phyloP scores from a whole-genome alignment of 192 early-diverging fungal genomes.

The Backusella sp. region DNA sequence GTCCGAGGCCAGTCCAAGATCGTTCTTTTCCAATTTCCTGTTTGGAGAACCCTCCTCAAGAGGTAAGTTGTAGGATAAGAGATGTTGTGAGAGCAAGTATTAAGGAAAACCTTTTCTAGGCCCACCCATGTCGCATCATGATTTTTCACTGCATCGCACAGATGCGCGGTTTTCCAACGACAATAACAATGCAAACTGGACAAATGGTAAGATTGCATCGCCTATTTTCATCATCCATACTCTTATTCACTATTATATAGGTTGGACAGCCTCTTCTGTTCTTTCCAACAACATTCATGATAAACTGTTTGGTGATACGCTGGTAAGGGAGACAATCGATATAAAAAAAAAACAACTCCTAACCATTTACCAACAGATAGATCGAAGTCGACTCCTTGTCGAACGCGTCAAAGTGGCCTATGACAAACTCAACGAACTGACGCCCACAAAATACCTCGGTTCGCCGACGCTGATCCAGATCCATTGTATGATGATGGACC shows the following conservation, averaged over 20 bases:
- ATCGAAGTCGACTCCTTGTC: slow-evolving; percentile 13
- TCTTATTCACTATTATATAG: not conserved
- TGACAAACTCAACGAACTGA: slow-evolving; percentile 24
- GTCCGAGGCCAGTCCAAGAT: not conserved
- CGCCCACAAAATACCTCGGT: slow-evolving; percentile 13
- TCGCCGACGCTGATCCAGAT: slow-evolving; percentile 19
- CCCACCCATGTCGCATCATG: not conserved
- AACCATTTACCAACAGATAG: not conserved
- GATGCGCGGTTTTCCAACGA: not conserved
- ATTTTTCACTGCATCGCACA: not conserved
- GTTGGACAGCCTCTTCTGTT: slow-evolving; percentile 21
- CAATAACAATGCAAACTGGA: not conserved
- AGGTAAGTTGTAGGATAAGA: not conserved
- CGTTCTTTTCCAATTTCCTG: slow-evolving; percentile 30
- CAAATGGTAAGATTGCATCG: slow-evolving; percentile 4
- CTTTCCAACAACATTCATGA: slow-evolving; percentile 22
- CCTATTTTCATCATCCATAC: too few species aligned
- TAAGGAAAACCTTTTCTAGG: not conserved
- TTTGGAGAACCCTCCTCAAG: slow-evolving; percentile 14
- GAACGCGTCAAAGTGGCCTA: slow-evolving; percentile 24
- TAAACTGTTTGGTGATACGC: slow-evolving; percentile 32
- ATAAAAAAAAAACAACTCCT: not conserved
- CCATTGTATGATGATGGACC: slow-evolving; percentile 30
- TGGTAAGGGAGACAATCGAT: slow-evolving; percentile 9
- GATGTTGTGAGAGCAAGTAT: not conserved